phyloP scores from a whole-genome alignment of 2,329 filamentous ascomycete genomes.

The Colletotrichum sp. region DNA sequence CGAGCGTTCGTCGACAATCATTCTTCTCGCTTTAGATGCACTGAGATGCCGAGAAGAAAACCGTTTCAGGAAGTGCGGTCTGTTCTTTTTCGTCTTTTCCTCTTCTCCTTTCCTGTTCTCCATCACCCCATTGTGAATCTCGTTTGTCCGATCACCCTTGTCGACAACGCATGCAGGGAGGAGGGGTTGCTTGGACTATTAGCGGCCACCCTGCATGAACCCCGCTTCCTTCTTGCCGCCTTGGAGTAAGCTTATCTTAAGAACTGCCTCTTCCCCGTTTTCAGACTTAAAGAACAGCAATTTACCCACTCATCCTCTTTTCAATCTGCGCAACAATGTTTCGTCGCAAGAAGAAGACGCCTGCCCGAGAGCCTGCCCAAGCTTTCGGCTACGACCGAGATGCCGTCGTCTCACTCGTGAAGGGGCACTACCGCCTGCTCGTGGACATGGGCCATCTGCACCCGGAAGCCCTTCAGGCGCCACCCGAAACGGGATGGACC shows the following conservation, averaged over 20 bases:
- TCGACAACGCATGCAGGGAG: background rate
- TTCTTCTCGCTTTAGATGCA: background rate
- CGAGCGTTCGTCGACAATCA: background rate
- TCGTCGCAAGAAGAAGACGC: background rate
- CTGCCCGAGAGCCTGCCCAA: background rate
- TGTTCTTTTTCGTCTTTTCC: background rate
- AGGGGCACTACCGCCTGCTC: constrained; percentile 5
- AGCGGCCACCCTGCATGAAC: background rate
- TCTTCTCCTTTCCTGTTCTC: background rate
- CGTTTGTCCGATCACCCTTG: background rate
- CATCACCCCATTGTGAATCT: background rate
- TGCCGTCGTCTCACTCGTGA: background rate
- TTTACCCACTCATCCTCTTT: background rate
- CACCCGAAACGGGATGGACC: background rate
- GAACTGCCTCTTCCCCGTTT: background rate
- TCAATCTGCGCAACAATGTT: background rate
- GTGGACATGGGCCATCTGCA: constrained; percentile 7
- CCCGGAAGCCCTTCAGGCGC: background rate
- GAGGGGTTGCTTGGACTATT: background rate
- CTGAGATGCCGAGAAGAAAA: background rate
- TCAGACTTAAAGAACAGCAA: background rate
- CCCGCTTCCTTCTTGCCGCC: background rate
- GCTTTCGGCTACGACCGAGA: background rate
- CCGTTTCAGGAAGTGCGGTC: background rate
- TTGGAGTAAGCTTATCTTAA: background rate